Evolutionary conservation across 441 rosid species (phyloP).

Genomic region (Mallotus japonicus): DNA sequence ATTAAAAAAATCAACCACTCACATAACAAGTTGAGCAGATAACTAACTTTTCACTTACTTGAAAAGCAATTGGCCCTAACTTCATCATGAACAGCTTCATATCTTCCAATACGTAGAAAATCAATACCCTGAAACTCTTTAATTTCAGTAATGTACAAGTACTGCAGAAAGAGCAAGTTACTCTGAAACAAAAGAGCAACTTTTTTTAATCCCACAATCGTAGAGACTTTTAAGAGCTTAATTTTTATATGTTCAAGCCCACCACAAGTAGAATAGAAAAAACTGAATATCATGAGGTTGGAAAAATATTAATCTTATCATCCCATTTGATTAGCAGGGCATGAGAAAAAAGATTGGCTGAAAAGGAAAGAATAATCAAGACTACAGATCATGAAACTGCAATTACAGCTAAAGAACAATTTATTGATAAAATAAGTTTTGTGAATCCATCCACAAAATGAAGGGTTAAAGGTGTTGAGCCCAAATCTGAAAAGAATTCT

Average conservation of each 20-base stretch:
- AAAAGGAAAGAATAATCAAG: background rate
- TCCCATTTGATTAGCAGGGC: too few relatives aligned
- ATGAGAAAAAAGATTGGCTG: too few relatives aligned
- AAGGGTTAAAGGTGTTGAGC: background rate
- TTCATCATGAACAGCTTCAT: slow-evolving; percentile 81
- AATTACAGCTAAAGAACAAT: background rate
- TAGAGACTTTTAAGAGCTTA: background rate
- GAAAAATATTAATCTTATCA: too few relatives aligned
- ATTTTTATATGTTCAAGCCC: background rate
- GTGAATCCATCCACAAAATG: background rate
- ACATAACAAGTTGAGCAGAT: slow-evolving; percentile 14
- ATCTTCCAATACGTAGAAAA: slow-evolving; percentile 91
- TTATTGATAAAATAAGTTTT: background rate
- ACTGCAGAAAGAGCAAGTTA: slow-evolving; percentile 8
- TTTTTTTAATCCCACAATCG: slow-evolving; percentile 3
- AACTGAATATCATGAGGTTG: background rate
- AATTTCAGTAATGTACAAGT: slow-evolving; percentile 20
- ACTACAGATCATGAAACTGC: background rate
- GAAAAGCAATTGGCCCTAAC: slow-evolving; percentile 73
- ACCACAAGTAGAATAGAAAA: background rate
- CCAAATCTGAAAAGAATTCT: background rate
- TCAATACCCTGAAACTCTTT: slow-evolving; percentile 59
- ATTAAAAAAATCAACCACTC: slow-evolving; percentile 20
- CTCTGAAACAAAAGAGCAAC: background rate
- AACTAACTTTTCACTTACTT: slow-evolving; percentile 41